Conservation (phyloP, 176 grass and related monocot genomes). For the Hsuehochloa calcarea region DNA sequence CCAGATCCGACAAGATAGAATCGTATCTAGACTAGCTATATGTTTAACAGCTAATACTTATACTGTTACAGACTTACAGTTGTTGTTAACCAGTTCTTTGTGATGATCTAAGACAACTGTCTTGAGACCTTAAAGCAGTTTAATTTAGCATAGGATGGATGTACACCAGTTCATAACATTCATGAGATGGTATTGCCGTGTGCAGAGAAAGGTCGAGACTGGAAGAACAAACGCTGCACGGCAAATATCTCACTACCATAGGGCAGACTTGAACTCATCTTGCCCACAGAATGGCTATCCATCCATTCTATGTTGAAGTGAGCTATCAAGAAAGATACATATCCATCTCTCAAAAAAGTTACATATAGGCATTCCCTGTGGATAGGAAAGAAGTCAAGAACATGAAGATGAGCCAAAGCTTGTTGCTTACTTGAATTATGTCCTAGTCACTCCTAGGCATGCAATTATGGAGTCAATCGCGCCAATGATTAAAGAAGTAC, state of each 20-base stretch:
- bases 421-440: not conserved
- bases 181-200: not conserved
- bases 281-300: conserved; percentile 3
- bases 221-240: not conserved
- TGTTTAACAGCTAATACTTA: too few relatives aligned
- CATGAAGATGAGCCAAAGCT: not conserved
- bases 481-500: not conserved
- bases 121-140: not conserved
- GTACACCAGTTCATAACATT: not conserved
- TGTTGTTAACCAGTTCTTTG: not conserved
- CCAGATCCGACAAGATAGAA: too few relatives aligned
- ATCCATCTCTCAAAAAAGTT: conserved; percentile 1
- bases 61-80: not conserved
- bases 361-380: not conserved
- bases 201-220: not conserved
- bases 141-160: not conserved
- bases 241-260: conserved; percentile 9
- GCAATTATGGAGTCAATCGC: not conserved
- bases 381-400: not conserved
- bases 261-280: not conserved
- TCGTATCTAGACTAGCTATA: too few relatives aligned
- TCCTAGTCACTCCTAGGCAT: not conserved
- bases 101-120: not conserved
- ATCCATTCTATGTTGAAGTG: not conserved
- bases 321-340: conserved; percentile 1